phyloP scores from a whole-genome alignment of 2,329 filamentous ascomycete species.

The Blumeria graminis region DNA sequence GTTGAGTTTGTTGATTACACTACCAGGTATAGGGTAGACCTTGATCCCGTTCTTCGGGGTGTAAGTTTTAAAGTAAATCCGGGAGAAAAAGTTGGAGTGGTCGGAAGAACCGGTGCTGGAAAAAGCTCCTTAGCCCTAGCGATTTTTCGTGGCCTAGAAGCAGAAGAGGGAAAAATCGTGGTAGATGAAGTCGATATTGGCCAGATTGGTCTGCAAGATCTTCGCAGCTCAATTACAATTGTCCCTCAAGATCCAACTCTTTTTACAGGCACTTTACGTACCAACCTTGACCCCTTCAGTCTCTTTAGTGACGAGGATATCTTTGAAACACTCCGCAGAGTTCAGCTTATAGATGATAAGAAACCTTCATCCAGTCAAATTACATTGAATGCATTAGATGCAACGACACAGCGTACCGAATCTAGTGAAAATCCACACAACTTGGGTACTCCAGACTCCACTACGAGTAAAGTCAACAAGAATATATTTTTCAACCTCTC shows the following conservation, averaged over 20 bases:
- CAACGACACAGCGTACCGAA: too few relatives aligned
- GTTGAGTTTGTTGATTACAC: constrained; percentile 80
- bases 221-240: constrained; percentile 86
- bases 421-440: not conserved
- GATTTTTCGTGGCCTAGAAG: constrained; percentile 80
- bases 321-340: constrained; percentile 62
- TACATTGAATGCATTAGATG: constrained; percentile 1
- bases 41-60: constrained; percentile 64
- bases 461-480: constrained; percentile 63
- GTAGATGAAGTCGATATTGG: constrained; percentile 85
- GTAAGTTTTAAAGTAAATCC: constrained; percentile 71
- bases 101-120: constrained; percentile 82
- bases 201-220: constrained; percentile 70
- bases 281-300: constrained; percentile 79
- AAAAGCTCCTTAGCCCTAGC: constrained; percentile 90
- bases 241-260: constrained; percentile 92
- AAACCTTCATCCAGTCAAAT: constrained; percentile 19
- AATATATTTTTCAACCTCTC: constrained; percentile 80
- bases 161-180: constrained; percentile 67
- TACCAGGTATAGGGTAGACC: constrained; percentile 66
- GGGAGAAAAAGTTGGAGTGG: constrained; percentile 83
- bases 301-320: constrained; percentile 78
- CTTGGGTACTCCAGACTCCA: constrained; percentile 15
- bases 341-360: constrained; percentile 53
- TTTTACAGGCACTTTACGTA: constrained; percentile 77